Percentiles rank a stretch among this genome's conserved stretches.
Evolutionary conservation across 108 stramenopile species (phyloP).

Genomic region (Nannochloropsis gaditana): DNA sequence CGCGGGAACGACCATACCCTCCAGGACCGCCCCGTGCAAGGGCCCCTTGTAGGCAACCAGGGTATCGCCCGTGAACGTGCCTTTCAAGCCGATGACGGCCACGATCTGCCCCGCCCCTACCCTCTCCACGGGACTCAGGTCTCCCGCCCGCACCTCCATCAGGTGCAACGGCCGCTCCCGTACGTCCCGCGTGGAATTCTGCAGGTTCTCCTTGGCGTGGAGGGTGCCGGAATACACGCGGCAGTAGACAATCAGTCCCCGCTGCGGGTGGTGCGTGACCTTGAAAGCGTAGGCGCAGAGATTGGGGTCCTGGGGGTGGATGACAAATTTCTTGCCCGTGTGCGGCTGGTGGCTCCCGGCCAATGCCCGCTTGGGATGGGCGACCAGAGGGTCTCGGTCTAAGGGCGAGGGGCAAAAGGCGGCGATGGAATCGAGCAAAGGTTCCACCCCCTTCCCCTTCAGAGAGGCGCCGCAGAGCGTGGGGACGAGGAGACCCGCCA

Average conservation of each 20-base stretch:
- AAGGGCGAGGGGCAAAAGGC: slow-evolving; percentile 87
- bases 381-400: slow-evolving; percentile 51
- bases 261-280: slow-evolving; percentile 91
- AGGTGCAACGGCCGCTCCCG: slow-evolving; percentile 55
- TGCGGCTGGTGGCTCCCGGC: slow-evolving; percentile 32
- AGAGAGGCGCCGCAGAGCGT: slow-evolving; percentile 90
- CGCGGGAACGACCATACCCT: slow-evolving; percentile 50
- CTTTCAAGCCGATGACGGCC: slow-evolving; percentile 81
- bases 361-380: neutral
- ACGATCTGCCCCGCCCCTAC: slow-evolving; percentile 89
- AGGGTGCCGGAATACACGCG: slow-evolving; percentile 92
- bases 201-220: slow-evolving; percentile 76
- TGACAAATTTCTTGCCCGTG: neutral
- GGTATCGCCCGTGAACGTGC: slow-evolving; percentile 95
- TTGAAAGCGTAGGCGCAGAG: slow-evolving; percentile 87
- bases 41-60: slow-evolving; percentile 70
- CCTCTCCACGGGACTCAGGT: slow-evolving; percentile 77
- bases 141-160: slow-evolving; percentile 96
- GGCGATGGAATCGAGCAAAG: slow-evolving; percentile 80
- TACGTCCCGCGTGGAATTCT: slow-evolving; percentile 62
- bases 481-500: slow-evolving; percentile 70
- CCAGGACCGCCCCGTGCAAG: slow-evolving; percentile 61
- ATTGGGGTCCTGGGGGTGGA: neutral
- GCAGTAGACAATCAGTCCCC: slow-evolving; percentile 85
- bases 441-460: slow-evolving; percentile 82